Conservation (phyloP, 345 rosid species). For the Murraya koenigii region DNA sequence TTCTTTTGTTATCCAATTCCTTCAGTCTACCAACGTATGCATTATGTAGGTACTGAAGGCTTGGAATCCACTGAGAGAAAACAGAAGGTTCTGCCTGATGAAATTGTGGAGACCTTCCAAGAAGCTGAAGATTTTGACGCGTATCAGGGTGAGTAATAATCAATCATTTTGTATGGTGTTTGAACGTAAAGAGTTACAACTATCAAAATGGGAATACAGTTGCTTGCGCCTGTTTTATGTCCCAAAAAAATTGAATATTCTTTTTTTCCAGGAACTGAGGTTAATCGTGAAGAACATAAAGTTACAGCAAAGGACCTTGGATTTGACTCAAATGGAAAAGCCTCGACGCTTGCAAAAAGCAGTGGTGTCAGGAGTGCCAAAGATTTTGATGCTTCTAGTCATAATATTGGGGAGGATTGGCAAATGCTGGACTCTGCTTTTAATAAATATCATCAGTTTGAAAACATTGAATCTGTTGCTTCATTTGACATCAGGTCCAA, state of each 20-base stretch:
- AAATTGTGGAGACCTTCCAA: constrained; percentile 19
- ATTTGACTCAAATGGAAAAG: not conserved
- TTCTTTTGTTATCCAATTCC: not conserved
- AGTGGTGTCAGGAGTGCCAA: constrained; percentile 18
- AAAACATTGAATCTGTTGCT: constrained; percentile 11
- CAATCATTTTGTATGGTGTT: not conserved
- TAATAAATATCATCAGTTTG: constrained; percentile 14
- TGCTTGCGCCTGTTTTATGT: not conserved
- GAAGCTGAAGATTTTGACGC: constrained; percentile 25
- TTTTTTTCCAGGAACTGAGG: constrained; percentile 24
- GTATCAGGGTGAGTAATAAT: constrained; percentile 26
- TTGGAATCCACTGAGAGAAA: constrained; percentile 36
- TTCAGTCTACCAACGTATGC: constrained; percentile 3
- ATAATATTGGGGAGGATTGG: constrained; percentile 21
- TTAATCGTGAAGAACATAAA: constrained; percentile 21
- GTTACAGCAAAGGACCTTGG: constrained; percentile 4
- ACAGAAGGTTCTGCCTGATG: constrained; percentile 29
- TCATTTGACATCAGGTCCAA: constrained; percentile 26
- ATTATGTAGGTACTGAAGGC: constrained; percentile 31
- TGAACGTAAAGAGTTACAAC: not conserved
- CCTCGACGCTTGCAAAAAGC: not conserved
- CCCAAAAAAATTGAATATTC: not conserved
- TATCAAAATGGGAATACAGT: not conserved
- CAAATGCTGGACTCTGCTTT: constrained; percentile 20
- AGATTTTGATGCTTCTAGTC: constrained; percentile 19